phyloP scores from a whole-genome alignment of 2,329 filamentous ascomycete genomes.

The Fusarium praegraminearum region DNA sequence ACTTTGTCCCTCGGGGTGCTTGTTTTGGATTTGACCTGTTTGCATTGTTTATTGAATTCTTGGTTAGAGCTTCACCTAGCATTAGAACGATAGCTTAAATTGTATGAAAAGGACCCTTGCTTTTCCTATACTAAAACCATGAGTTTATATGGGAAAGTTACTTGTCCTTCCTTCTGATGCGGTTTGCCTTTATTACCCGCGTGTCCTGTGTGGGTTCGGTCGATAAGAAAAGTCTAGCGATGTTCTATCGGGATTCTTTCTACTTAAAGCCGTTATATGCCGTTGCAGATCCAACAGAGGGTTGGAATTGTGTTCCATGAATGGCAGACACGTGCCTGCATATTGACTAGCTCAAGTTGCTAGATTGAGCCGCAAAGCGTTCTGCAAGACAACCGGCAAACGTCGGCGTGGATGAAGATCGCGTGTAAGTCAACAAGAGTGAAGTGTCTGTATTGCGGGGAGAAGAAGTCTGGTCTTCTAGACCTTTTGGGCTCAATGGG shows the following conservation, averaged over 20 bases:
- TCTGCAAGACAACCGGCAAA: constrained; percentile 17
- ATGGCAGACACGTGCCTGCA: constrained; percentile 8
- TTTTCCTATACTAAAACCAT: not conserved
- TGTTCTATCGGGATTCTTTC: not conserved
- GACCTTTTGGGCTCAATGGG: not conserved
- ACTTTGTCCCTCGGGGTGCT: not conserved
- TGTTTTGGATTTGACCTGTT: constrained; percentile 2
- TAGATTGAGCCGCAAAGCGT: constrained; percentile 3
- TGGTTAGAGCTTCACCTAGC: constrained; percentile 1
- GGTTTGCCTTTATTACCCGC: not conserved
- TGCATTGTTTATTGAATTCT: constrained; percentile 2
- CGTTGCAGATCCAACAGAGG: constrained; percentile 6
- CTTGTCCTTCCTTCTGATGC: too few species aligned
- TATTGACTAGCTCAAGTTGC: constrained; percentile 1
- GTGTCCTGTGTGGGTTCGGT: not conserved
- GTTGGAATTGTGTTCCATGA: not conserved
- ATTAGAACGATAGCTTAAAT: constrained; percentile 15
- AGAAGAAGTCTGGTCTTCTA: not conserved
- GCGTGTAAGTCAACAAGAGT: constrained; percentile 19
- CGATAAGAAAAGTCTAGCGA: not conserved
- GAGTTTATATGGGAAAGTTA: not conserved
- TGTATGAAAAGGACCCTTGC: not conserved
- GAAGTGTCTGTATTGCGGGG: constrained; percentile 4
- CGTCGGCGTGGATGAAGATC: constrained; percentile 34
- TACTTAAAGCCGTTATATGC: constrained; percentile 35